These are phyloP conservation scores for Capsicum chinense DNA, from an alignment of 257 asterid genomes.

Conservation along the genomic window DNA sequence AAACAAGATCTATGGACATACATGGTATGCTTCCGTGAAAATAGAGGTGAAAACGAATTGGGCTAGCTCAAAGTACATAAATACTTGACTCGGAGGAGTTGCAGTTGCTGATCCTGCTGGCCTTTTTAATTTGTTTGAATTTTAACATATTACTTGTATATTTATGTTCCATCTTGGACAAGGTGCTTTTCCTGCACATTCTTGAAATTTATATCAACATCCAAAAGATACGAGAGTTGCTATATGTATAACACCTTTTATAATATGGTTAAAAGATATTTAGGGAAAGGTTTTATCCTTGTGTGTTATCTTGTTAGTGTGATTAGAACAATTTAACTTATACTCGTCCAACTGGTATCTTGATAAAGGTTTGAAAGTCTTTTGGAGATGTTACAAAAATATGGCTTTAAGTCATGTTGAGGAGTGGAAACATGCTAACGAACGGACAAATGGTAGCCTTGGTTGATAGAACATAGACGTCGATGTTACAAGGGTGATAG, in stretches of 20 bases:
- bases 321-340: not conserved
- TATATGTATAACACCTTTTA: not conserved
- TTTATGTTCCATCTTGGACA: not conserved
- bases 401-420: not conserved
- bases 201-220: not conserved
- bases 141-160: not conserved
- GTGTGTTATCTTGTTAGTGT: constrained; percentile 7
- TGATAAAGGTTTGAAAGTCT: not conserved
- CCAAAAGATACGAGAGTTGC: not conserved
- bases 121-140: not conserved
- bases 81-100: not conserved
- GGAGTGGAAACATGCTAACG: not conserved
- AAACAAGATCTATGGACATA: too few relatives aligned
- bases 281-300: constrained; percentile 13
- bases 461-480: not conserved
- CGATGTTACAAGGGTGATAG: not conserved
- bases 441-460: not conserved
- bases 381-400: not conserved
- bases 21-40: not conserved
- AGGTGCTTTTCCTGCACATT: constrained; percentile 5
- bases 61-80: not conserved
- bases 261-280: not conserved
- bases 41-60: not conserved
- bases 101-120: not conserved
- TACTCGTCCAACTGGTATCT: not conserved